phyloP scores from a whole-genome alignment of 768 basidiomycete species.

The Amanita exitialis region DNA sequence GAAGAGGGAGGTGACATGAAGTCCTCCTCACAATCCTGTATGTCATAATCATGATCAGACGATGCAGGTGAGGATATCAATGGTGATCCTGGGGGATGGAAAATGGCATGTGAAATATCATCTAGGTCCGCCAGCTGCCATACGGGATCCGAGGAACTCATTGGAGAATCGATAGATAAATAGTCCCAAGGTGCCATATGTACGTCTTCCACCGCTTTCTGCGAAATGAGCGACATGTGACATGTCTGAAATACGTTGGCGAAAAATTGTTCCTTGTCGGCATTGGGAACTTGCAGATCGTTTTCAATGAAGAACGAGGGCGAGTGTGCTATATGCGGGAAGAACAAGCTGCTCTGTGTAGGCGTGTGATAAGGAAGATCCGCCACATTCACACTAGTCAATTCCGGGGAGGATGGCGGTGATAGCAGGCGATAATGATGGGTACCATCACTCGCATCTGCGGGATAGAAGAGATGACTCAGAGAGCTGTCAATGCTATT shows the following conservation, averaged over 20 bases:
- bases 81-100: conserved; percentile 15
- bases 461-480: neutral
- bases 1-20: conserved; percentile 8
- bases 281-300: neutral
- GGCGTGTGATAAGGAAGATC: conserved; percentile 5
- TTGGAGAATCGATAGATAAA: neutral
- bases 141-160: neutral
- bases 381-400: conserved; percentile 12
- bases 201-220: neutral
- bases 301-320: neutral
- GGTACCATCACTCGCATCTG: conserved; percentile 10
- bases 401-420: conserved; percentile 26
- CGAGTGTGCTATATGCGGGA: neutral
- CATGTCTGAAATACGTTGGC: neutral
- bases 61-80: conserved; percentile 14
- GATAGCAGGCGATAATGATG: conserved; percentile 13
- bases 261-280: neutral
- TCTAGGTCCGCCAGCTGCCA: neutral
- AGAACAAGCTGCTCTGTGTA: conserved; percentile 10
- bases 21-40: conserved; percentile 10
- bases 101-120: neutral
- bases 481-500: neutral
- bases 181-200: neutral
- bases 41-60: conserved; percentile 19
- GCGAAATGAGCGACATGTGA: neutral